Base-by-base conservation (phyloP, 805 yeast genomes). In the Yarrowia keelungensis region DNA sequence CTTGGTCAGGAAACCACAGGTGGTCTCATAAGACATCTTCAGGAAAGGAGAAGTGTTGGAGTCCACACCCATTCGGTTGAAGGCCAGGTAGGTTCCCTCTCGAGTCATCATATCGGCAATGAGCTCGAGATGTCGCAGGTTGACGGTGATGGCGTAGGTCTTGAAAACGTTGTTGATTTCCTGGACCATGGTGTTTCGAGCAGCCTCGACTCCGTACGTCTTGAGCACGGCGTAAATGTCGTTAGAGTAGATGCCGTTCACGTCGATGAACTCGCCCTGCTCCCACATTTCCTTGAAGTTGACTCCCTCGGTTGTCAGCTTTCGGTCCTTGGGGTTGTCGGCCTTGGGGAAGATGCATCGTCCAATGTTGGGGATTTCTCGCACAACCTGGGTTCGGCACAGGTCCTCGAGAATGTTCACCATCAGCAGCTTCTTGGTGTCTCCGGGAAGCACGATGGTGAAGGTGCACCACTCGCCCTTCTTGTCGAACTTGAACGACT, bases 31-130 rank as follows among this genome's bases (percentile, higher is more conserved):
- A 69, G 97, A 92, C 99, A 95, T 95, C 83, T 95, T 95, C 93
- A 92, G 89, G 83, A 95, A 91, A 16, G 98, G 90, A 8, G 98
- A 93, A 1, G 98, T 92, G 14, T 95, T 87, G 1, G 97, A 86
- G 79, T 95, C 98, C 78, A 96, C 93, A 79, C 99, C 99, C 81
- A 92, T 97, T 84, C 99, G 91, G 80, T 92, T 93, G 84, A 95
- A 95, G 35, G 99, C 97, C 77, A 94, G 81, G 77, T 93, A 95
- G 1, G 96, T 86, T 76, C 99, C 99, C 80, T 95, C 98, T 80
- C 99, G 88, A 5, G 99, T 95, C 99, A 95, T 95, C 92, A 91
- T 91, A 80, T 95, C 99, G 72, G 97, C 99, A 79, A 95, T 89
- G 78, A 95, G 86, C 77, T 95, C 99, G 81, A 95, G 87, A 82